Evolutionary conservation across 345 rosid species (phyloP).

Genomic region (Acer saccharum): DNA sequence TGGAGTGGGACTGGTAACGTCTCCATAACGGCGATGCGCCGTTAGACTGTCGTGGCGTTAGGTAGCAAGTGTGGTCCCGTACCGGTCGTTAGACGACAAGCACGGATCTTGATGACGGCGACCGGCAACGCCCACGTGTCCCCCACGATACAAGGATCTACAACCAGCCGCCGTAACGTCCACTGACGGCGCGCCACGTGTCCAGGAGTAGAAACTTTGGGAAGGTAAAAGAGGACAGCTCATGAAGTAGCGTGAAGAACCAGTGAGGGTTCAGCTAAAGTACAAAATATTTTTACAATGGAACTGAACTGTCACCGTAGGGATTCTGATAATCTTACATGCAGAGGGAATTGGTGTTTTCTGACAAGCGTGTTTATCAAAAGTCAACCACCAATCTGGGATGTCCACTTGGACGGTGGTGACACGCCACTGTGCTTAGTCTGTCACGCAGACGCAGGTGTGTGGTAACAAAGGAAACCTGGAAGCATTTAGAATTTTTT

Average conservation of each 20-base stretch:
- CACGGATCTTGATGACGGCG: constrained; percentile 40
- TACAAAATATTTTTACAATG: not conserved
- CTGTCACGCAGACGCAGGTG: too few species aligned
- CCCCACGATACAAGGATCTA: not conserved
- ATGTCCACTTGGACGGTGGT: too few species aligned
- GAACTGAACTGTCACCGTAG: not conserved
- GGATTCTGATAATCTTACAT: not conserved
- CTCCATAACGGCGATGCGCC: constrained; percentile 22
- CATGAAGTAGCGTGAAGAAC: constrained; percentile 15
- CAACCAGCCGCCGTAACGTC: constrained; percentile 3
- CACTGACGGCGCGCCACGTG: constrained; percentile 24
- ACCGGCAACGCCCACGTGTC: constrained; percentile 35
- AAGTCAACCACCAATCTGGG: not conserved
- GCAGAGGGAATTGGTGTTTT: not conserved
- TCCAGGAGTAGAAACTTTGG: constrained; percentile 18
- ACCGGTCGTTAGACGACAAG: constrained; percentile 24
- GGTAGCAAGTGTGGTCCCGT: constrained; percentile 38
- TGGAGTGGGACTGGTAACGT: not conserved
- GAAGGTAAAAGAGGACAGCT: constrained; percentile 29
- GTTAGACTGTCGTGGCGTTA: constrained; percentile 47
- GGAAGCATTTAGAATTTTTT: too few species aligned
- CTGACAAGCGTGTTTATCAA: not conserved
- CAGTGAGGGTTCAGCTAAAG: constrained; percentile 17
- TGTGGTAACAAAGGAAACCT: too few species aligned
- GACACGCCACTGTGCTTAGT: too few species aligned